These are phyloP conservation scores for Nakazawaea wickerhamii DNA, from an alignment of 805 yeast species.

Conservation along the genomic window DNA sequence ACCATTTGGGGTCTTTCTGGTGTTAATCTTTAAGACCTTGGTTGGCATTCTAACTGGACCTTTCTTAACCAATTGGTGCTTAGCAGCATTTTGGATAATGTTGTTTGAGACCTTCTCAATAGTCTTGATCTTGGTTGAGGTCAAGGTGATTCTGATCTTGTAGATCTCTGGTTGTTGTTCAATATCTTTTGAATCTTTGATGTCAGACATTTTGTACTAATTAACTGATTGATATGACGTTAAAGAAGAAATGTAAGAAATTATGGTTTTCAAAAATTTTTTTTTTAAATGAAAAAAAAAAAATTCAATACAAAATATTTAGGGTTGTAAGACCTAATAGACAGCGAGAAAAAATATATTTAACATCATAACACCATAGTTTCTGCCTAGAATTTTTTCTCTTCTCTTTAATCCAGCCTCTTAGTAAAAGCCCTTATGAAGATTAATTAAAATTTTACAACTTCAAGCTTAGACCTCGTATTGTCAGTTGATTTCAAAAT, in stretches of 20 bases:
- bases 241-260: conserved; percentile 16
- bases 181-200: conserved; percentile 79
- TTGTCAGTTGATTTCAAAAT: too few relatives aligned
- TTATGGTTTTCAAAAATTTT: not conserved
- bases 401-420: too few relatives aligned
- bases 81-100: conserved; percentile 84
- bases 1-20: conserved; percentile 99
- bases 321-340: conserved; percentile 10
- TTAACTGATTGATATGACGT: conserved; percentile 31
- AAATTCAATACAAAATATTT: not conserved
- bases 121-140: conserved; percentile 98
- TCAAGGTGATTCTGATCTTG: conserved; percentile 98
- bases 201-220: conserved; percentile 63
- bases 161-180: conserved; percentile 78
- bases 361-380: not conserved
- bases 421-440: too few relatives aligned
- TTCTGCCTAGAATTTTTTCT: not conserved
- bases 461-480: too few relatives aligned
- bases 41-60: conserved; percentile 99
- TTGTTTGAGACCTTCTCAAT: conserved; percentile 92
- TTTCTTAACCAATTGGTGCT: conserved; percentile 80
- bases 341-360: too few relatives aligned
- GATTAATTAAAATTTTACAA: too few relatives aligned
- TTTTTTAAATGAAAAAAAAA: not conserved
- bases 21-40: conserved; percentile 93